phyloP scores from a whole-genome alignment of 1,139 yeast species.

The Nakaseomyces glabratus region DNA sequence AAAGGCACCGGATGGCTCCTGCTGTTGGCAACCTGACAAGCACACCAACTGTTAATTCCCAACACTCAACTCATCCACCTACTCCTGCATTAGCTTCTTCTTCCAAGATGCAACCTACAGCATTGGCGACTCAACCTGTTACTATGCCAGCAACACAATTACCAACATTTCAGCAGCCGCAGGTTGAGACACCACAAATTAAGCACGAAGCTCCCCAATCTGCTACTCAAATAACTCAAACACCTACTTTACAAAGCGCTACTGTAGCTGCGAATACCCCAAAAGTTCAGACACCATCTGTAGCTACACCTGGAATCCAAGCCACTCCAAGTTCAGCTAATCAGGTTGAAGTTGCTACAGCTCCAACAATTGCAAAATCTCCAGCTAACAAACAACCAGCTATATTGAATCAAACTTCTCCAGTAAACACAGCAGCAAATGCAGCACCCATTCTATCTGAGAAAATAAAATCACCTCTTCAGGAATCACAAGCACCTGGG shows the following conservation, averaged over 20 bases:
- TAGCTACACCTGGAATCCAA: background rate
- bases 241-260: slow-evolving; percentile 6
- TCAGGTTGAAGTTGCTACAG: too few species aligned
- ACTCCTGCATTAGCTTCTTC: slow-evolving; percentile 6
- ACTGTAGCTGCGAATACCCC: slow-evolving; percentile 1
- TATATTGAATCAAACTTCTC: too few species aligned
- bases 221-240: background rate
- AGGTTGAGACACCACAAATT: background rate
- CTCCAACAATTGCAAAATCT: too few species aligned
- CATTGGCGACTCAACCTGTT: background rate
- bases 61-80: slow-evolving; percentile 1
- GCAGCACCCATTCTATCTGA: too few species aligned
- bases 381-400: too few species aligned
- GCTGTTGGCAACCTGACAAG: background rate
- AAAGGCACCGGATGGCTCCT: background rate
- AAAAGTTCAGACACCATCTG: background rate
- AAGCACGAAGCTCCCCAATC: background rate
- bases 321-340: too few species aligned
- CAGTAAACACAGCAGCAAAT: too few species aligned
- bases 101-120: slow-evolving; percentile 6
- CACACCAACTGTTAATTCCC: background rate
- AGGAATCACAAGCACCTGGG: too few species aligned
- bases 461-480: too few species aligned
- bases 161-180: too few species aligned
- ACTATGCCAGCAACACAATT: too few species aligned